Evolutionary conservation across 1,284 basidiomycete genomes (phyloP).

Genomic region (Veloporphyrellus conicus): DNA sequence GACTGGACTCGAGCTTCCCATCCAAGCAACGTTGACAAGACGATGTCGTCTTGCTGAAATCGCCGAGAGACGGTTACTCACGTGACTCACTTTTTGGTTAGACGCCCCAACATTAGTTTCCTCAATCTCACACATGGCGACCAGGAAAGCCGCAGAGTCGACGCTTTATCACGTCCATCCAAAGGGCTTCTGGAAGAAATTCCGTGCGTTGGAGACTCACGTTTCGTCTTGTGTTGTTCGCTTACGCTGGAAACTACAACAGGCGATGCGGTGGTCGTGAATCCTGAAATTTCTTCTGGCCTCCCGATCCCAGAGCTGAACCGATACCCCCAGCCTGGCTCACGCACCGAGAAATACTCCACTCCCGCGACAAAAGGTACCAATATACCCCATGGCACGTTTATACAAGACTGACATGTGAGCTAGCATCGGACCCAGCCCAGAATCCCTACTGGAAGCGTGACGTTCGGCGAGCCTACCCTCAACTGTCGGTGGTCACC

Average conservation of each 20-base stretch:
- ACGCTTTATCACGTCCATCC: conserved; percentile 85
- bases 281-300: conserved; percentile 89
- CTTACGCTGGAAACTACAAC: conserved; percentile 15
- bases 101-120: neutral
- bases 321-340: conserved; percentile 83
- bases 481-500: conserved; percentile 79
- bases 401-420: conserved; percentile 4
- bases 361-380: conserved; percentile 84
- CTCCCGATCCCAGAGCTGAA: conserved; percentile 74
- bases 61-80: conserved; percentile 14
- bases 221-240: neutral
- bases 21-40: too few species aligned
- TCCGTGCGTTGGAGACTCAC: conserved; percentile 52
- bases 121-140: conserved; percentile 48
- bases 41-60: too few species aligned
- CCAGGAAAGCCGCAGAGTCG: conserved; percentile 73
- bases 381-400: conserved; percentile 18
- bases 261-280: conserved; percentile 76
- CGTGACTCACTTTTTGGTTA: conserved; percentile 8
- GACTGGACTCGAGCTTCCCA: neutral
- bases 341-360: conserved; percentile 79
- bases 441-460: conserved; percentile 93
- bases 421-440: conserved; percentile 71
- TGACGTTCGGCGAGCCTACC: conserved; percentile 88
- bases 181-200: conserved; percentile 92